phyloP scores from a whole-genome alignment of 352 stramenopile genomes.

The Hyaloperonospora arabidopsidis region DNA sequence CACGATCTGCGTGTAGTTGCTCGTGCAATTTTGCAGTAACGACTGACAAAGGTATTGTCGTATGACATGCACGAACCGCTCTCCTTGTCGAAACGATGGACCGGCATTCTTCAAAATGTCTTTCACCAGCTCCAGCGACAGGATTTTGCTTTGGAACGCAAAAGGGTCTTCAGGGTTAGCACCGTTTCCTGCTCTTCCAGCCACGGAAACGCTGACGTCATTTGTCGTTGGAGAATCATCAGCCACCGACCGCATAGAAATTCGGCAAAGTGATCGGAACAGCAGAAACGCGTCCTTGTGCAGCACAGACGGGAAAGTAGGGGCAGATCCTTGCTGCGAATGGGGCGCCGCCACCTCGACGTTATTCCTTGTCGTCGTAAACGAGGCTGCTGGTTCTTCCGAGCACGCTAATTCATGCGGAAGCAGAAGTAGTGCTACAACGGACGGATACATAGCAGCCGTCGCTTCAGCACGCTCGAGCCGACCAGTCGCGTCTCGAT shows the following conservation, averaged over 20 bases:
- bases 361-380: constrained; percentile 9
- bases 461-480: constrained; percentile 13
- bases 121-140: constrained; percentile 96
- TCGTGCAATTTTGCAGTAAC: constrained; percentile 98
- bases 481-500: constrained; percentile 10
- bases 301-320: constrained; percentile 91
- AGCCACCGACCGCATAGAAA: constrained; percentile 87
- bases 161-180: constrained; percentile 83
- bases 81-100: constrained; percentile 88
- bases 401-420: not conserved
- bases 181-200: constrained; percentile 19
- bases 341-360: constrained; percentile 8
- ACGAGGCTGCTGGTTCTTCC: constrained; percentile 1
- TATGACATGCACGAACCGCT: constrained; percentile 96
- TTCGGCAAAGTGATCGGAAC: constrained; percentile 94
- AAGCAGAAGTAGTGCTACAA: constrained; percentile 32
- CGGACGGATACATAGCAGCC: constrained; percentile 40
- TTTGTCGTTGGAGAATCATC: constrained; percentile 66
- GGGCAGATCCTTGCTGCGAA: constrained; percentile 37
- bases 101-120: constrained; percentile 95
- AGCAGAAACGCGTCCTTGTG: constrained; percentile 98
- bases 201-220: constrained; percentile 15
- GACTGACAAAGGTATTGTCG: constrained; percentile 93
- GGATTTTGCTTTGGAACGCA: constrained; percentile 93
- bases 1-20: constrained; percentile 93